Base-by-base conservation (phyloP, 306 rosid genomes). In the Quercus ilex region DNA sequence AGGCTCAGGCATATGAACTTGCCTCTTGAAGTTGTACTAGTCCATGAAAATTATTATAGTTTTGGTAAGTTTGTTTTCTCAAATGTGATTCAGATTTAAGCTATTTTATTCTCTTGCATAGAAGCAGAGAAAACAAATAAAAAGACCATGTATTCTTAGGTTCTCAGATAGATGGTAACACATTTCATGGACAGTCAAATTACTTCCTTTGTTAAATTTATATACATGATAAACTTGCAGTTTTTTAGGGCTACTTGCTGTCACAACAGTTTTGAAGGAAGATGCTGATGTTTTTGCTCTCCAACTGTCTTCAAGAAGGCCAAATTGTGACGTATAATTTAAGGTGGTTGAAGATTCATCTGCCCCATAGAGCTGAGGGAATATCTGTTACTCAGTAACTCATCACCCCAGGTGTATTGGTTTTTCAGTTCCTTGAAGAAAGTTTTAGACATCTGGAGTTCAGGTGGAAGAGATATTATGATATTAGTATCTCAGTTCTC, bases 1-100 rank as follows among this genome's bases (percentile, higher is more conserved):
- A 85, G 51, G 74, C 70, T n/a, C 79, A 71, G 49, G 75, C 83
- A 21, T 68, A 74, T 74, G 87, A 85, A 82, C 88, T 85, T 80
- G 73, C 81, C 72, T 35, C 72, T 38, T 68, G 72, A 68, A 68
- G 72, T 18, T 67, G 72, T 35, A 21, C 15, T 38, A 41, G 46
- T 8, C 46, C 46, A 41, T 41, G 46, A 41, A 41, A 41, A 41
- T 41, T 41, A 8, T 41, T 64, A 3, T 26, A 13, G 43, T 15
- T 35, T 68, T 9, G 52, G 72, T 68, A 35, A 68, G 72, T 35
- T 49, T 30, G 18, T 17, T 31, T 30, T 23, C 68, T 62, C 68
- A 26, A 62, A 11, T 62, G 38, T 62, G 46, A 8, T 41, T 8
- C 46, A 8, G 46, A 7, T 41, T 41, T 41, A 30, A 2, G 43